Percentiles rank a stretch among this genome's conserved stretches.
Conservation (phyloP, 108 stramenopile species). For the Cyclotella kingstonii region DNA sequence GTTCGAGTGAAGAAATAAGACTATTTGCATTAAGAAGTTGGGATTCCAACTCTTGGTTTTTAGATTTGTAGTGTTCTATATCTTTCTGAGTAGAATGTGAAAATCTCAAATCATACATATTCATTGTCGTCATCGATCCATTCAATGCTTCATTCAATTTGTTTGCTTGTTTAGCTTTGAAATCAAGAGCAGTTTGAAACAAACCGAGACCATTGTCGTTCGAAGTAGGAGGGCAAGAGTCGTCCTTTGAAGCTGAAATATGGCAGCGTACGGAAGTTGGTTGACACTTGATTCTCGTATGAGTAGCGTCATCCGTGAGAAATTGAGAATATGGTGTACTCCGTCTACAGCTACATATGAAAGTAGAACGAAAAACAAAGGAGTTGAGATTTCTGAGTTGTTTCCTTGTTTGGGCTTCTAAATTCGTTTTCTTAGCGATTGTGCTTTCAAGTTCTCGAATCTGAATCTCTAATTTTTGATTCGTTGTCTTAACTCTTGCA, state of each 20-base stretch:
- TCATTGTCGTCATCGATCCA: background rate
- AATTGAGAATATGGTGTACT: background rate
- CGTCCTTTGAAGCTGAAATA: too few relatives aligned
- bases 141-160: constrained; percentile 5
- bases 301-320: too few relatives aligned
- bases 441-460: constrained; percentile 8
- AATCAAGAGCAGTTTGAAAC: constrained; percentile 5
- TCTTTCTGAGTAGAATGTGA: background rate
- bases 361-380: constrained; percentile 11
- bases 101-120: background rate
- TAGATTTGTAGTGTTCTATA: constrained; percentile 1
- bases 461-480: constrained; percentile 40
- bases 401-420: background rate
- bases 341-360: background rate
- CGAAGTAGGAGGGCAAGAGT: background rate
- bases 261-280: too few relatives aligned
- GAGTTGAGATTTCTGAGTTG: constrained; percentile 20
- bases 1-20: constrained; percentile 27
- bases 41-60: constrained; percentile 15
- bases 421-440: background rate
- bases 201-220: background rate
- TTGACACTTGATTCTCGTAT: too few relatives aligned
- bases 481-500: constrained; percentile 36
- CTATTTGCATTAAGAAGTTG: constrained; percentile 29
- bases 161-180: constrained; percentile 21